These are phyloP conservation scores for Penicillium sp. DNA, from an alignment of 2,329 filamentous ascomycete genomes.

Conservation along the genomic window DNA sequence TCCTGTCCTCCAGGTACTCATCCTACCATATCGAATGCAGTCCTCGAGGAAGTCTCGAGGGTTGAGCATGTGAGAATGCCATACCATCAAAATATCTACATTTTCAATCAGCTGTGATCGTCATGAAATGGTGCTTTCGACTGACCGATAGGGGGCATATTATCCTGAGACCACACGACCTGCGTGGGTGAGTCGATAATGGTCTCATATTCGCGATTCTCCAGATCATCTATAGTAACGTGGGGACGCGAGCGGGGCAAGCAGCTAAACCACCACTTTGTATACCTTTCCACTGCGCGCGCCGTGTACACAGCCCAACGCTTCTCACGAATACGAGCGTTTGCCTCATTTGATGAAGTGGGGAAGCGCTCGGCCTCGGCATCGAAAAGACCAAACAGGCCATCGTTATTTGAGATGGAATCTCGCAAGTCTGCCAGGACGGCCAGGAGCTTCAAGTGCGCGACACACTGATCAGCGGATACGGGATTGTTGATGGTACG, in stretches of 20 bases:
- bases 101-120: not conserved
- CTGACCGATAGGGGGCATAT: slow-evolving; percentile 23
- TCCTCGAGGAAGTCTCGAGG: slow-evolving; percentile 23
- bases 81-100: slow-evolving; percentile 26
- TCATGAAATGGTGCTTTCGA: not conserved
- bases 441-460: slow-evolving; percentile 70
- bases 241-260: slow-evolving; percentile 14
- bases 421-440: slow-evolving; percentile 67
- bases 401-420: slow-evolving; percentile 63
- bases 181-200: slow-evolving; percentile 10
- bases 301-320: slow-evolving; percentile 69
- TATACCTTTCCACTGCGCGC: slow-evolving; percentile 64
- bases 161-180: slow-evolving; percentile 14
- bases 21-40: slow-evolving; percentile 22
- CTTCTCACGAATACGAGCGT: slow-evolving; percentile 63
- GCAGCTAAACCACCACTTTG: slow-evolving; percentile 54
- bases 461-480: slow-evolving; percentile 59
- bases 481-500: slow-evolving; percentile 19
- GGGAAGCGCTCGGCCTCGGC: slow-evolving; percentile 36
- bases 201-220: slow-evolving; percentile 7
- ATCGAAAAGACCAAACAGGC: slow-evolving; percentile 64
- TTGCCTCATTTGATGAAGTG: slow-evolving; percentile 41
- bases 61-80: slow-evolving; percentile 25
- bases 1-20: slow-evolving; percentile 22
- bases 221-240: slow-evolving; percentile 12